Evolutionary conservation across 1,139 yeast species (phyloP), one percentile per base, ranked within the genome.

Genomic region (Scheffersomyces titani): DNA sequence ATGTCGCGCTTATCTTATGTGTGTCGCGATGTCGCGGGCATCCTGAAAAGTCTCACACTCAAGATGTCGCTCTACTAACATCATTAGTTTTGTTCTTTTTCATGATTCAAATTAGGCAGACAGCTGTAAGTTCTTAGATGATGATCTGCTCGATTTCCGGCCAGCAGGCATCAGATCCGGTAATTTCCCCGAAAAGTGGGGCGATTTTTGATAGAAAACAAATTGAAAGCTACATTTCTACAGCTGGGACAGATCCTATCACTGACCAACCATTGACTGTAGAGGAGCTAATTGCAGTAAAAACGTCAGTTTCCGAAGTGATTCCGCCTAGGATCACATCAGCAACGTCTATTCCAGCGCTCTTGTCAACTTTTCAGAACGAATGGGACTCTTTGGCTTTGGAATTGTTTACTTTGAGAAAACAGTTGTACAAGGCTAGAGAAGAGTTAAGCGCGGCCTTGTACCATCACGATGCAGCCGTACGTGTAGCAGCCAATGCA

Each of bases 301-400:
- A 67, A 7, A 54, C 63, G 9, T 56, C 68, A 1, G 66, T 52
- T 45, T 66, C 63, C 52, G 55, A 61, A 6, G 59, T 70, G 3
- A 68, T 74, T 0, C 78, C 82, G 6, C 86, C 89, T 3, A 74
- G 77, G 49, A 83, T 83, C 16, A 80, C 89, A 0, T 71, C 78
- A 0, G 72, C 81, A 57, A 83, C 86, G 21, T 90, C 97, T 3
- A 90, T 93, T 45, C 99, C 99, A 0, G 78, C 90, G 9, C 72
- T 93, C 61, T 76, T 93, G 52, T 77, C 91, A 0, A 78, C 89
- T 1, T 85, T 93, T 61, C 98, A 92, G 69, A 86, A 87, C 58
- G 97, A 93, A 69, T 93, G 97, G 93, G 98, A 94, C 68, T 84
- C 97, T 0, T 71, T 90, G 58, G 92, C 96, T 46, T 75, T 93